Evolutionary conservation across 2,329 filamentous ascomycete genomes (phyloP).

Genomic region (Nannizzia gypsea): DNA sequence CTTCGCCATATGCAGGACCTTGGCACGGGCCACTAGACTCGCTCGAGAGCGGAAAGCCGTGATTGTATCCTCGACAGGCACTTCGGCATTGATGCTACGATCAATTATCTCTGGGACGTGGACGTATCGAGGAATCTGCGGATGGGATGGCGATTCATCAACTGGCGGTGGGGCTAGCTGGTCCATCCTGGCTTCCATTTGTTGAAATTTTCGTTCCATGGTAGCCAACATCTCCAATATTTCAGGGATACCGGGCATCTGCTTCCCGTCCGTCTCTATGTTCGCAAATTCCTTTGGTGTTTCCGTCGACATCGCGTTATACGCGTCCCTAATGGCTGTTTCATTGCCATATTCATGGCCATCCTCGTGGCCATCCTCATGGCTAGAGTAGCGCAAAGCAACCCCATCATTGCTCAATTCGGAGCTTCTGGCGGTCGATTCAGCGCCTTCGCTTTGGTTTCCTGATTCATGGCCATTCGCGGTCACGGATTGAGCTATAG

Average conservation of each 20-base stretch:
- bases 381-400: background rate
- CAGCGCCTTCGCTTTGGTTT: background rate
- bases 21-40: background rate
- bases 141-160: background rate
- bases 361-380: background rate
- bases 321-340: background rate
- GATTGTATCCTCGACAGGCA: background rate
- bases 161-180: background rate
- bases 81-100: background rate
- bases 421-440: background rate
- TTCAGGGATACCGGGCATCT: conserved; percentile 1
- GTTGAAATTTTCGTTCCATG: background rate
- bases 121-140: background rate
- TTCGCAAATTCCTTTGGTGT: background rate
- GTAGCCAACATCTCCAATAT: background rate
- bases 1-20: conserved; percentile 1
- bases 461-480: background rate
- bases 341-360: background rate
- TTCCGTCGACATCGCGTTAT: background rate
- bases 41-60: background rate
- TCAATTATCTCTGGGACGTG: background rate
- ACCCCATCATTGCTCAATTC: background rate
- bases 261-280: background rate
- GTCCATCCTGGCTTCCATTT: conserved; percentile 1
- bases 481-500: background rate